Conservation (phyloP, 1,284 basidiomycete genomes). For the Apiotrichum domesticum region DNA sequence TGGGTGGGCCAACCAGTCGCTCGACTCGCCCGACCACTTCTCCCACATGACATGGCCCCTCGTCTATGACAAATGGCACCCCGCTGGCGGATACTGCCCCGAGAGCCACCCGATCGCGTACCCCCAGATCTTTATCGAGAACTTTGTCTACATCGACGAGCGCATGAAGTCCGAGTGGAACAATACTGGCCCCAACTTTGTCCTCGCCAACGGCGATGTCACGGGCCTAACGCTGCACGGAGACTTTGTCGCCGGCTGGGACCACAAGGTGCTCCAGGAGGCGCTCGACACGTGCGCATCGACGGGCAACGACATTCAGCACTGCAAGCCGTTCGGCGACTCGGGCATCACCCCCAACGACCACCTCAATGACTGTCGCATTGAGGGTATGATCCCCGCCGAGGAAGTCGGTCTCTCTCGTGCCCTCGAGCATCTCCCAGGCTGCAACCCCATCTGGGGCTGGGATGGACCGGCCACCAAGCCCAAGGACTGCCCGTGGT, state of each 20-base stretch:
- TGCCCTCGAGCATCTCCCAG: constrained; percentile 12
- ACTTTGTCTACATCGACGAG: not conserved
- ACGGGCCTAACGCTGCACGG: constrained; percentile 10
- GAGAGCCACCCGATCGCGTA: constrained; percentile 12
- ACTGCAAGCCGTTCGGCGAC: not conserved
- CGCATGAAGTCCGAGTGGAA: constrained; percentile 3
- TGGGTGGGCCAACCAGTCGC: constrained; percentile 28
- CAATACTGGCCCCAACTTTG: constrained; percentile 1
- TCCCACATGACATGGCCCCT: constrained; percentile 42
- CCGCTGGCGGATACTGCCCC: constrained; percentile 4
- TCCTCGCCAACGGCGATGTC: constrained; percentile 13
- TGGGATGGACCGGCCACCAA: constrained; percentile 4
- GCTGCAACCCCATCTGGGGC: constrained; percentile 14
- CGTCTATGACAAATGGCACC: not conserved
- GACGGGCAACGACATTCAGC: not conserved
- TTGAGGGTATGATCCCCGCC: constrained; percentile 12
- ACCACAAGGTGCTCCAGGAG: constrained; percentile 2
- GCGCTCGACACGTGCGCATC: not conserved
- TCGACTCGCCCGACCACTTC: constrained; percentile 40
- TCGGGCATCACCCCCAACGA: too few species aligned
- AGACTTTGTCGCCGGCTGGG: constrained; percentile 15
- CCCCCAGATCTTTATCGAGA: constrained; percentile 11
- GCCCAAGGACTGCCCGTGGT: constrained; percentile 3
- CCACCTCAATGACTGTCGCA: not conserved
- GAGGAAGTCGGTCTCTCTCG: constrained; percentile 21